Percentiles rank a stretch among this genome's conserved stretches.
Evolutionary conservation across 495 filamentous ascomycete genomes (phyloP).

Genomic region (Rhizodiscina lignyota): DNA sequence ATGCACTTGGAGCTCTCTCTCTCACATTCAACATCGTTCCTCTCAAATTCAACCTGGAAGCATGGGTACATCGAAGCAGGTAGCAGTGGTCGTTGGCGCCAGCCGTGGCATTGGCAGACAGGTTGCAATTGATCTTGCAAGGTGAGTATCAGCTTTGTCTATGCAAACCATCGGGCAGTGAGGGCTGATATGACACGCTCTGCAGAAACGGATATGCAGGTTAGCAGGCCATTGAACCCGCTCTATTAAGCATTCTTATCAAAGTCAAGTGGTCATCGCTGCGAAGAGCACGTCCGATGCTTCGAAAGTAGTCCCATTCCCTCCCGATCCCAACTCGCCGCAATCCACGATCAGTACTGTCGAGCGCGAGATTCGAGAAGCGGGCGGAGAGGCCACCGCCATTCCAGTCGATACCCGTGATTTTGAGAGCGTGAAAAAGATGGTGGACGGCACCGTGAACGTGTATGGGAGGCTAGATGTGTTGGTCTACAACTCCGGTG

Average conservation of each 20-base stretch:
- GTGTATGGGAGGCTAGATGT: conserved; percentile 52
- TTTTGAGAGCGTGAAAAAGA: conserved; percentile 39
- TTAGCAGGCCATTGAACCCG: conserved; percentile 14
- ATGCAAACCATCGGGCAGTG: background rate
- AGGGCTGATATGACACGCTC: background rate
- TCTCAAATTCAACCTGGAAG: no score
- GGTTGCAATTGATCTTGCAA: conserved; percentile 58
- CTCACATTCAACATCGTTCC: no score
- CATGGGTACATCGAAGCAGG: no score
- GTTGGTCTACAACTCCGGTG: conserved; percentile 69
- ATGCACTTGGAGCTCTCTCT: no score
- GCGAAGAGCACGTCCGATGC: conserved; percentile 65
- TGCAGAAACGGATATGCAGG: conserved; percentile 44
- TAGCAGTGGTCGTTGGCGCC: conserved; percentile 57
- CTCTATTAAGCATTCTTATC: background rate
- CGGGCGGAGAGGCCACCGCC: conserved; percentile 46
- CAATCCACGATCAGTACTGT: conserved; percentile 74
- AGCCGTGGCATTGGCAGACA: conserved; percentile 68
- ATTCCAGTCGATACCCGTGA: conserved; percentile 57
- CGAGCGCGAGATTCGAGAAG: conserved; percentile 54
- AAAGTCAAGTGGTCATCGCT: conserved; percentile 49
- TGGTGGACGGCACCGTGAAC: conserved; percentile 42
- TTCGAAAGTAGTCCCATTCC: conserved; percentile 38
- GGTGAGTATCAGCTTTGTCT: conserved; percentile 3
- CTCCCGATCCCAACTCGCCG: conserved; percentile 66